phyloP scores from a whole-genome alignment of 805 yeast species.

The Suhomyces sp. region DNA sequence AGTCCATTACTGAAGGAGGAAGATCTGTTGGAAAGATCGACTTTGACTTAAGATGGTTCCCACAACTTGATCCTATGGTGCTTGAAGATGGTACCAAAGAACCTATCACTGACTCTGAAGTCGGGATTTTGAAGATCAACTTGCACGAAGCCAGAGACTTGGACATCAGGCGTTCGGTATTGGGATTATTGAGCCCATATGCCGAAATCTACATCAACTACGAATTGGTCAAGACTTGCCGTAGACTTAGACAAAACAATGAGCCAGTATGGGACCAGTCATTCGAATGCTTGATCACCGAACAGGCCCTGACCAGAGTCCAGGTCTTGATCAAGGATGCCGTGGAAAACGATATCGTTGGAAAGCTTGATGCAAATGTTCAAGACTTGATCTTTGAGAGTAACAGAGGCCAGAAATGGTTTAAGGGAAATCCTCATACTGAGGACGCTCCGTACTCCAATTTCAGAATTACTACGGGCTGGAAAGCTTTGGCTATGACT shows the following conservation, averaged over 20 bases:
- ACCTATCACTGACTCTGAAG: slow-evolving; percentile 56
- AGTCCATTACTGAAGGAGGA: slow-evolving; percentile 48
- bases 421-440: slow-evolving; percentile 45
- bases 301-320: slow-evolving; percentile 55
- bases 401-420: slow-evolving; percentile 48
- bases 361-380: slow-evolving; percentile 48
- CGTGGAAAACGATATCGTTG: slow-evolving; percentile 53
- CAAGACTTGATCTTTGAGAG: slow-evolving; percentile 53
- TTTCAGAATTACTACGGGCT: slow-evolving; percentile 53
- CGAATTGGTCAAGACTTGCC: slow-evolving; percentile 51
- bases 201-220: slow-evolving; percentile 64
- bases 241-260: slow-evolving; percentile 63
- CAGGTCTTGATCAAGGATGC: slow-evolving; percentile 61
- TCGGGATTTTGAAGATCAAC: slow-evolving; percentile 66
- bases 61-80: slow-evolving; percentile 42
- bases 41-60: slow-evolving; percentile 54
- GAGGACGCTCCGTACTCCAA: slow-evolving; percentile 22
- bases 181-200: slow-evolving; percentile 58
- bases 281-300: slow-evolving; percentile 58
- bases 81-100: slow-evolving; percentile 50
- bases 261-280: slow-evolving; percentile 71
- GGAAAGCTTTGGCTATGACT: slow-evolving; percentile 66
- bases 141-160: slow-evolving; percentile 60
- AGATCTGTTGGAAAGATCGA: slow-evolving; percentile 56
- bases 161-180: slow-evolving; percentile 49